A percentile compares a stretch with the other conserved stretches of the same genome.
These are phyloP conservation scores for Fusarium decemcellulare DNA, from an alignment of 2,329 filamentous ascomycete genomes.

Conservation along the genomic window DNA sequence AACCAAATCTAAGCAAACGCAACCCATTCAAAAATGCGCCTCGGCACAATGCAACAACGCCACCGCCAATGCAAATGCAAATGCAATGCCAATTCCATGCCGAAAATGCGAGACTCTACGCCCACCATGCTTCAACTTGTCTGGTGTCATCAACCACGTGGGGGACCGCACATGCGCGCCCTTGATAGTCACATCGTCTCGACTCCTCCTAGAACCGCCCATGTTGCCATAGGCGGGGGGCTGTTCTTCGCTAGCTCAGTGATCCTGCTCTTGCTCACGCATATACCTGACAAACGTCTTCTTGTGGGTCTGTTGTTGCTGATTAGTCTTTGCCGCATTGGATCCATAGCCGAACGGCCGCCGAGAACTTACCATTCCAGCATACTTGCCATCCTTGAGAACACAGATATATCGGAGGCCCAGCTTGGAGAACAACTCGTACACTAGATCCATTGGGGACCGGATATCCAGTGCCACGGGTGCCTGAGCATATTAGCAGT, in stretches of 20 bases:
- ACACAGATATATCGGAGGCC: constrained; percentile 95
- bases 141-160: not conserved
- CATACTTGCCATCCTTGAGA: constrained; percentile 85
- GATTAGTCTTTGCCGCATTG: constrained; percentile 23
- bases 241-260: constrained; percentile 18
- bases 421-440: constrained; percentile 96
- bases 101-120: constrained; percentile 20
- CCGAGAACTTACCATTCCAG: constrained; percentile 81
- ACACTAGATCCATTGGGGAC: constrained; percentile 94
- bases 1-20: not conserved
- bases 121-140: constrained; percentile 11
- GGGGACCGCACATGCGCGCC: not conserved
- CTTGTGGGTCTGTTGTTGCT: constrained; percentile 80
- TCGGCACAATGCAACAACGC: constrained; percentile 27
- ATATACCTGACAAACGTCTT: constrained; percentile 97
- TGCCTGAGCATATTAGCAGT: constrained; percentile 63
- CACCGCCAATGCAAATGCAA: constrained; percentile 28
- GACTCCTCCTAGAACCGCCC: not conserved
- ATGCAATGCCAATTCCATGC: constrained; percentile 25
- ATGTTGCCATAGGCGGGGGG: not conserved
- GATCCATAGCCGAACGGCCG: not conserved
- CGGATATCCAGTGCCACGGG: constrained; percentile 90
- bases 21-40: constrained; percentile 8
- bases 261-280: constrained; percentile 80
- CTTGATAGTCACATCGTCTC: constrained; percentile 6